Evolutionary conservation across 225 moss, liverwort and hornwort species (phyloP), one percentile per base, ranked within the genome.

Genomic region (Straminergon stramineum): DNA sequence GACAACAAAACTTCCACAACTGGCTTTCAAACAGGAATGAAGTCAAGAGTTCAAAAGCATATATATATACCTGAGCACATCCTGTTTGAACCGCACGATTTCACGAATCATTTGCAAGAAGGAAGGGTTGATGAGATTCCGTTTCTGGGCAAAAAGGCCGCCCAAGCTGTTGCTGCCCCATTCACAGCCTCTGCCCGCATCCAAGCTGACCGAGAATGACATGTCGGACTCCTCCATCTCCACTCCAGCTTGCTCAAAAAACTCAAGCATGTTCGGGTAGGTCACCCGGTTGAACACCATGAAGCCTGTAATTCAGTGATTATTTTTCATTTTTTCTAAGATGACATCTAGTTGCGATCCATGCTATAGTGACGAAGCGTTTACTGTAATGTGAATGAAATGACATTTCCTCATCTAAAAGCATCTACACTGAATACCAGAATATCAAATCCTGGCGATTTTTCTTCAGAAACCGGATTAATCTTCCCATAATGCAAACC

Each of bases 191-290:
- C 80, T 92, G 58, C 99, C 97, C 14, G 69, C 91, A 52, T 89
- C 94, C 95, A 99, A 88, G 85, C 99, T 99, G 39, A 99, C 95
- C 10, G 96, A 93, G 88, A 99, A 99, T 6, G 97, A 97, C 97
- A 99, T 99, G 74, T 97, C 95, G 10, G 96, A 96, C 68, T 93
- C 93, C 95, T 97, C 97, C 89, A 94, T 93, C 63, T 95, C 95
- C 86, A 97, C 96, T 62, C 95, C 96, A 34, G 91, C 82, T 53
- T 95, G 94, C 74, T 97, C 97, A 84, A 97, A 99, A 79, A 92
- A 92, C 35, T 90, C 83, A 23, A 99, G 58, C 96, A 99, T 95
- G 90, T 99, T 93, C 13, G 99, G 95, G 53, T 99, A 99, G 13
- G 97, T 95, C 83, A 99, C 93, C 88, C 90, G 81, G 85, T 95